Evolutionary conservation across 2,329 filamentous ascomycete species (phyloP).

Genomic region (Neopestalotiopsis sp.): DNA sequence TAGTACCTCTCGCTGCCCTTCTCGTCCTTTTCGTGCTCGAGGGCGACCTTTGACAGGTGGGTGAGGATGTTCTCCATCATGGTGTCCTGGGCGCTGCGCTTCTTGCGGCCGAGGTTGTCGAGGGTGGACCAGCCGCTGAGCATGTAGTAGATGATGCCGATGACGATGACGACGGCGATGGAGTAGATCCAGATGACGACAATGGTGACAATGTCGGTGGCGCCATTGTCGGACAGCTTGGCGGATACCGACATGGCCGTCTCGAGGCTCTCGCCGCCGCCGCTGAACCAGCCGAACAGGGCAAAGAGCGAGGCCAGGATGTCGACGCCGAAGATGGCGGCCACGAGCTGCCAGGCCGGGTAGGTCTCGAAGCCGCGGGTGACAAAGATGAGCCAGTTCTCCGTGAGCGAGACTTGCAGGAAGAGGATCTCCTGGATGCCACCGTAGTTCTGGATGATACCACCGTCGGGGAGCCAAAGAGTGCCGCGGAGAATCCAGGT

Average conservation of each 20-base stretch:
- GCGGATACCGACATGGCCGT: constrained; percentile 41
- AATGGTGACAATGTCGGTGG: constrained; percentile 62
- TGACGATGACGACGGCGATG: constrained; percentile 57
- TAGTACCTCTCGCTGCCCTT: constrained; percentile 45
- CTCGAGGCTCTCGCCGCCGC: constrained; percentile 43
- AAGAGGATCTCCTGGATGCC: constrained; percentile 77
- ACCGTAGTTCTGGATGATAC: constrained; percentile 77
- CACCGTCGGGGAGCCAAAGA: constrained; percentile 69
- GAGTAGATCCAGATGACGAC: constrained; percentile 59
- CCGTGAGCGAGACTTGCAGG: constrained; percentile 73
- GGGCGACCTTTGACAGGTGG: constrained; percentile 55
- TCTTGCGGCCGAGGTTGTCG: constrained; percentile 55
- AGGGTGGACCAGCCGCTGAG: constrained; percentile 40
- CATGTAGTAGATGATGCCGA: constrained; percentile 56
- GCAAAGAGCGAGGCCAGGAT: constrained; percentile 72
- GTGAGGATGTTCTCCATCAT: constrained; percentile 59
- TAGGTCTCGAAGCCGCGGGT: constrained; percentile 73
- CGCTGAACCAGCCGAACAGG: constrained; percentile 72
- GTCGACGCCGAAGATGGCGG: constrained; percentile 72
- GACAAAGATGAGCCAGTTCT: constrained; percentile 82
- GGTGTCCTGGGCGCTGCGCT: constrained; percentile 55
- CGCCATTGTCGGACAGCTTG: constrained; percentile 49
- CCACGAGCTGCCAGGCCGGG: constrained; percentile 73
- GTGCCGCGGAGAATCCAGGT: constrained; percentile 74
- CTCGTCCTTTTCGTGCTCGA: constrained; percentile 54